Evolutionary conservation across 2,329 filamentous ascomycete species (phyloP), one percentile per base, ranked within the genome.

Genomic region (Xylaria digitata): DNA sequence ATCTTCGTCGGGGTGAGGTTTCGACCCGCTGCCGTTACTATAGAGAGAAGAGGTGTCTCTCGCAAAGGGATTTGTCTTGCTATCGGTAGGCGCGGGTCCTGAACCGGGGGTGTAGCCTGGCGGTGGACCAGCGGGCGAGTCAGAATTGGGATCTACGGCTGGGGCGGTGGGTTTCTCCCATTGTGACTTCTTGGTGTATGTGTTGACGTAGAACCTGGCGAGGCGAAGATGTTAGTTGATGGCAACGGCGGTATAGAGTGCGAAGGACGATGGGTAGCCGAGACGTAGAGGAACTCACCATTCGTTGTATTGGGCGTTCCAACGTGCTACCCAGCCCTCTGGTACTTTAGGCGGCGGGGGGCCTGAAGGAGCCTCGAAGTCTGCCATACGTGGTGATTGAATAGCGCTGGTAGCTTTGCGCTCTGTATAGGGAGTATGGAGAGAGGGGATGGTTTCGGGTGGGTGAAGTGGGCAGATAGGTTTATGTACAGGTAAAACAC

Each of bases 231-330:
- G 61, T 65, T 57, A 63, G 63, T 53, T 48, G 46, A 19, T 60
- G 17, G 52, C 8, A 32, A 23, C 21, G 15, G 48, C 7, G 13
- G 6, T 17, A 40, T 53, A 3, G 40, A 19, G 26, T 19, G 34
- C 8, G n/a, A 9, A 17, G 6, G 55, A 30, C 30, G 42, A 58
- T n/a, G 37, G 13, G 21, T 30, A 21, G 32, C 23, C 19, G 26
- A 1, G 30, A 17, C n/a, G 8, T n/a, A 34, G 43, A 7, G 6
- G 15, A 23, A 58, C 63, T 69, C 59, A 75, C 75, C 92, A 97
- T 86, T 96, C 91, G 75, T 90, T 90, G 83, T 97, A 97, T 76
- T 96, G 89, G 0, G 91, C 89, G 79, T 97, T 96, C 87, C 90
- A 97, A 71, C 93, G 87, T 11, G 90, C 91, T 75, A 92, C 89